Conservation (phyloP, 2,329 filamentous ascomycete genomes). For the Exophiala lecanii-corni region DNA sequence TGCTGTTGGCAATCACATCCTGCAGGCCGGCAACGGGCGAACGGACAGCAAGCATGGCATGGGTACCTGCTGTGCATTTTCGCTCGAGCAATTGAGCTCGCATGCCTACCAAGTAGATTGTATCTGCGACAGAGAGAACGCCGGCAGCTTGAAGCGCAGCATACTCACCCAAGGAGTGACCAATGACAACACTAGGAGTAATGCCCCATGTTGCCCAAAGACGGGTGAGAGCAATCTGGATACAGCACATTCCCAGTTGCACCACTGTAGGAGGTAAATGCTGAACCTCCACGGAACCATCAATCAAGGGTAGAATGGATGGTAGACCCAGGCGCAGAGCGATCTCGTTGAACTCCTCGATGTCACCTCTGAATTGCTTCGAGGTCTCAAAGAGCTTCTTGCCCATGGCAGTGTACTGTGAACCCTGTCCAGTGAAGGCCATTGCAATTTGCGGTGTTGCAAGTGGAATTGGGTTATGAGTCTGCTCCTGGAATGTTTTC, state of each 20-base stretch:
- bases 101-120: slow-evolving; percentile 38
- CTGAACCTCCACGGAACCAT: slow-evolving; percentile 31
- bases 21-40: slow-evolving; percentile 34
- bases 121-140: slow-evolving; percentile 34
- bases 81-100: slow-evolving; percentile 39
- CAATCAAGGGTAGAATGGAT: slow-evolving; percentile 34
- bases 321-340: slow-evolving; percentile 34
- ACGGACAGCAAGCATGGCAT: slow-evolving; percentile 43
- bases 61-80: slow-evolving; percentile 38
- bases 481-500: slow-evolving; percentile 24
- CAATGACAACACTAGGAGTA: slow-evolving; percentile 37
- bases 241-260: slow-evolving; percentile 36
- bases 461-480: slow-evolving; percentile 29
- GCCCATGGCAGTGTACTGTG: slow-evolving; percentile 36
- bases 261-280: slow-evolving; percentile 31
- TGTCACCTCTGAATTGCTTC: slow-evolving; percentile 30
- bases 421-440: slow-evolving; percentile 38
- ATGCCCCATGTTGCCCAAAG: slow-evolving; percentile 36
- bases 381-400: slow-evolving; percentile 34
- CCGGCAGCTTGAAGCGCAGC: slow-evolving; percentile 38
- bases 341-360: slow-evolving; percentile 33
- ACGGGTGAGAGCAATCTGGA: slow-evolving; percentile 38
- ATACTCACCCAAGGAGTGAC: slow-evolving; percentile 41
- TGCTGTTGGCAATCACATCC: slow-evolving; percentile 27
- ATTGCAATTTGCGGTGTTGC: slow-evolving; percentile 32